A percentile compares a stretch with the other conserved stretches of the same genome.
Evolutionary conservation across 2,329 filamentous ascomycete species (phyloP).

Genomic region (Fusarium sp.): DNA sequence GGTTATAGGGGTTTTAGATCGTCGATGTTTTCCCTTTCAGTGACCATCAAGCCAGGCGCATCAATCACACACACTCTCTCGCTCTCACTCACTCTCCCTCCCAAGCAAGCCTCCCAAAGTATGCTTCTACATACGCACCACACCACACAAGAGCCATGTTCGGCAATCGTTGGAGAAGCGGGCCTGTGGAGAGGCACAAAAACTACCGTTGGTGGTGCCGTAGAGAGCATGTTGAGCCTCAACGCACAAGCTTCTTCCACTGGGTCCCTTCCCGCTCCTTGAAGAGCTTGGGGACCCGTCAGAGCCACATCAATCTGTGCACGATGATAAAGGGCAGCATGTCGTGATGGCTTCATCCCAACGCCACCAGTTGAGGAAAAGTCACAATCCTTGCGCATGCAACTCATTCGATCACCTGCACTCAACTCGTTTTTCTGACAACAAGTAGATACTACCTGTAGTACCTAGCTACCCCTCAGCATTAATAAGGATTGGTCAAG

Average conservation of each 20-base stretch:
- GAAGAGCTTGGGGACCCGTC: conserved; percentile 36
- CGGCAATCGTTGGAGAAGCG: conserved; percentile 52
- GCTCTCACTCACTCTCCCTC: too few species aligned
- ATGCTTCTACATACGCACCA: conserved; percentile 29
- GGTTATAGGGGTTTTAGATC: background rate
- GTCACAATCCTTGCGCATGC: conserved; percentile 3
- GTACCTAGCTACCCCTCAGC: too few species aligned
- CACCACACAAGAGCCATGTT: conserved; percentile 44
- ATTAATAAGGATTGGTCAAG: conserved; percentile 18
- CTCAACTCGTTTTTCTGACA: conserved; percentile 7
- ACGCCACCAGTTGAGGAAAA: background rate
- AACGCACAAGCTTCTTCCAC: conserved; percentile 44
- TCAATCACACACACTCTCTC: conserved; percentile 10
- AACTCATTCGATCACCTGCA: background rate
- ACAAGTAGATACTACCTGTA: background rate
- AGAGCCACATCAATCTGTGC: conserved; percentile 41
- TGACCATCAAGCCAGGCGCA: background rate
- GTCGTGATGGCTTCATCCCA: conserved; percentile 46
- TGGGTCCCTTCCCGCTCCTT: conserved; percentile 47
- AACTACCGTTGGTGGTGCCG: conserved; percentile 49
- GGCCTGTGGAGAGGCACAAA: conserved; percentile 47
- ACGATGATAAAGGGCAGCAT: conserved; percentile 17
- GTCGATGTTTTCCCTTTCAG: background rate
- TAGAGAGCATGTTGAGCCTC: conserved; percentile 45
- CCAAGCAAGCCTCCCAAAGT: background rate